These are phyloP conservation scores for Brassica carinata DNA, from an alignment of 345 rosid genomes.

Conservation along the genomic window DNA sequence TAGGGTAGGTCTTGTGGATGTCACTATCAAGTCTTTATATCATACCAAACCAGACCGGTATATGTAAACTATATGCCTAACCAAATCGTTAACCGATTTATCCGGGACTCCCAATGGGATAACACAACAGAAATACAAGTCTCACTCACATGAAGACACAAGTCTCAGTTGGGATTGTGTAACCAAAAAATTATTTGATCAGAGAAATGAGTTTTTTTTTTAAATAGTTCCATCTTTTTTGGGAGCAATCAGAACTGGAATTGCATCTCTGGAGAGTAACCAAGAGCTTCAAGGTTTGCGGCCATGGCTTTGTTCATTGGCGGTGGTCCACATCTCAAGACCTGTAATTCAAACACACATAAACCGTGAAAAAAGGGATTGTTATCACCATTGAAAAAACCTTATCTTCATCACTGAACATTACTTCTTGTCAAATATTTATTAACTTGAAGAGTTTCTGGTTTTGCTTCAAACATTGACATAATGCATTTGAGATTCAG, in stretches of 20 bases:
- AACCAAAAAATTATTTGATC: constrained; percentile 29
- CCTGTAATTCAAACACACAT: constrained; percentile 40
- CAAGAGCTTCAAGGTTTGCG: constrained; percentile 79
- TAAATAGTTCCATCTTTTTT: background rate
- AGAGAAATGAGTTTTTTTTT: background rate
- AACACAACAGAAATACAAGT: constrained; percentile 17
- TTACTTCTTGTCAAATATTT: background rate
- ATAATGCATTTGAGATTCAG: background rate
- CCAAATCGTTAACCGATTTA: constrained; percentile 10
- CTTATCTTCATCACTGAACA: background rate
- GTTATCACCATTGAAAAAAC: background rate
- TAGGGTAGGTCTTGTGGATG: constrained; percentile 10
- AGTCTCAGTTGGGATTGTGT: constrained; percentile 20
- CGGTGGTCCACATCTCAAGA: constrained; percentile 94
- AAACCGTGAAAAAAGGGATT: background rate
- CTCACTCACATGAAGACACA: constrained; percentile 20
- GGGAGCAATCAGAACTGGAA: constrained; percentile 76
- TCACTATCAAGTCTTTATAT: constrained; percentile 17
- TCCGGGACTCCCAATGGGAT: background rate
- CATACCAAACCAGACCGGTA: constrained; percentile 1
- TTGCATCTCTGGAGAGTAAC: constrained; percentile 79
- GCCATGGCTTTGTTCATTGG: constrained; percentile 99
- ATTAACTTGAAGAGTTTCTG: background rate
- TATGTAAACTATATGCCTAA: background rate
- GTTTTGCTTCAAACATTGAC: background rate